A percentile compares a stretch with the other conserved stretches of the same genome.
phyloP scores from a whole-genome alignment of 2,329 filamentous ascomycete species.

The Leptodontidium sp. region DNA sequence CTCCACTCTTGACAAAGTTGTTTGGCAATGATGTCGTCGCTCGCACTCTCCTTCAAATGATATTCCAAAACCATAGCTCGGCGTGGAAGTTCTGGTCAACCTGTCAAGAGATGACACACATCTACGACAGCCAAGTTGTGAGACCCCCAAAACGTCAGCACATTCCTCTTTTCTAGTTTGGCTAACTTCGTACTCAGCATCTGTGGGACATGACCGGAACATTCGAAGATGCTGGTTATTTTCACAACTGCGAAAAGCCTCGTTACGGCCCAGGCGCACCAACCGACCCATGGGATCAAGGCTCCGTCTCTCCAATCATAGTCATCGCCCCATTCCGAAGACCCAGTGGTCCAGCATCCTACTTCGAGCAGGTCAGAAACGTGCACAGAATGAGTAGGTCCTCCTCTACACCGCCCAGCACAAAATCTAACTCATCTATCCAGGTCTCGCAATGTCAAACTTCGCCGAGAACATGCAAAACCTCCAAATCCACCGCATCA shows the following conservation, averaged over 20 bases:
- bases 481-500: conserved; percentile 42
- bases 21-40: conserved; percentile 21
- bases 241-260: conserved; percentile 33
- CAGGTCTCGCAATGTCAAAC: conserved; percentile 36
- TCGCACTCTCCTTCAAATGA: conserved; percentile 15
- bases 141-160: background rate
- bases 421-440: conserved; percentile 5
- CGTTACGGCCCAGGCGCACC: conserved; percentile 17
- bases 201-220: conserved; percentile 34
- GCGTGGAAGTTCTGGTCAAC: conserved; percentile 33
- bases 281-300: conserved; percentile 11
- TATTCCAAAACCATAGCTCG: conserved; percentile 31
- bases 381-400: conserved; percentile 37
- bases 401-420: background rate
- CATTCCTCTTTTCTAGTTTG: background rate
- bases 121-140: conserved; percentile 26
- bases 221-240: conserved; percentile 15
- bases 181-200: conserved; percentile 10
- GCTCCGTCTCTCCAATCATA: conserved; percentile 25
- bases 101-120: conserved; percentile 27
- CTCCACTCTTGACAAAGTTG: conserved; percentile 27
- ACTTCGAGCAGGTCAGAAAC: conserved; percentile 32
- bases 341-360: conserved; percentile 18
- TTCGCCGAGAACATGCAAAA: conserved; percentile 37
- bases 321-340: conserved; percentile 33